Conservation (phyloP, 129 eudicot genomes). For the Escallonia herrerae region DNA sequence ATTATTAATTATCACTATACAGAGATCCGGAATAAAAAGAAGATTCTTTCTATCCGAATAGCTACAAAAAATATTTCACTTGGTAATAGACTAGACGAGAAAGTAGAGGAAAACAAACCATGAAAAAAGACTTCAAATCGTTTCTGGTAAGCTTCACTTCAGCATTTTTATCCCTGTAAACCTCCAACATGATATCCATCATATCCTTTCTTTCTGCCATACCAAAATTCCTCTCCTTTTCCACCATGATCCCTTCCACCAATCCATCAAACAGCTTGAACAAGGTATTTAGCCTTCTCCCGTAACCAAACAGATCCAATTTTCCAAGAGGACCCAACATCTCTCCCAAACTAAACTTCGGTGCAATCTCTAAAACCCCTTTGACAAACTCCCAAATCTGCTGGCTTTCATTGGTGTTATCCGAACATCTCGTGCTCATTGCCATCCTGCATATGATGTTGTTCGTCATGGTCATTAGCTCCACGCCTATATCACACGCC, state of each 20-base stretch:
- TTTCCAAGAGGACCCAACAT: conserved; percentile 32
- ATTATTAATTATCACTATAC: too few relatives aligned
- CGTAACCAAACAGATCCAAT: conserved; percentile 29
- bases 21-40: too few relatives aligned
- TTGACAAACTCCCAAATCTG: conserved; percentile 30
- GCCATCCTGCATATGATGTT: conserved; percentile 36
- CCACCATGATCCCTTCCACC: conserved; percentile 34
- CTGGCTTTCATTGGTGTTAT: conserved; percentile 21
- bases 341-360: conserved; percentile 32
- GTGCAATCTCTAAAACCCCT: conserved; percentile 29
- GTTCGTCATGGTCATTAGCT: conserved; percentile 9
- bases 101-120: conserved; percentile 8
- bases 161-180: conserved; percentile 6
- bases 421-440: conserved; percentile 39
- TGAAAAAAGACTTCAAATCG: conserved; percentile 11
- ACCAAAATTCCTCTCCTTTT: conserved; percentile 18
- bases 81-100: too few relatives aligned
- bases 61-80: too few relatives aligned
- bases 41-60: too few relatives aligned
- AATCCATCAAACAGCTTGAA: conserved; percentile 27
- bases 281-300: conserved; percentile 27
- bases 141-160: conserved; percentile 11
- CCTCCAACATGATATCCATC: conserved; percentile 10
- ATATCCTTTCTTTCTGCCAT: conserved; percentile 4
- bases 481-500: conserved; percentile 11